Evolutionary conservation across 1,284 basidiomycete species (phyloP).

Genomic region (Apiotrichum brassicae): DNA sequence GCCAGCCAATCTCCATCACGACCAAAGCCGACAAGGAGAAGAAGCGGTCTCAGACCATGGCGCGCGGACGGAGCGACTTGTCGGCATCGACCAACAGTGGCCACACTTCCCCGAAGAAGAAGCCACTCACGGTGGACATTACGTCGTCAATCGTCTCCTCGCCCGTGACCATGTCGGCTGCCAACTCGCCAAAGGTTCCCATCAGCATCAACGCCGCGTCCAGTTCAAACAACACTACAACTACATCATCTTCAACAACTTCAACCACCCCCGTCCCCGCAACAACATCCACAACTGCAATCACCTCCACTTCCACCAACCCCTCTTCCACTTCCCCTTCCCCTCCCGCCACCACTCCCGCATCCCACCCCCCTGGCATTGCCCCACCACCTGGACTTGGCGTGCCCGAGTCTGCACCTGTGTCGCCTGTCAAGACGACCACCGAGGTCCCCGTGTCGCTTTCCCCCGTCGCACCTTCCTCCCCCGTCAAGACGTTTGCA

Average conservation of each 20-base stretch:
- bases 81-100: conserved; percentile 26
- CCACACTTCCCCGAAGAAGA: conserved; percentile 40
- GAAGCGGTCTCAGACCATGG: conserved; percentile 25
- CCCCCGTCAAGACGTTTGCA: background rate
- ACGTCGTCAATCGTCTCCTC: background rate
- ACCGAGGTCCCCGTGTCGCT: no score
- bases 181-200: background rate
- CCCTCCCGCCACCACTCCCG: conserved; percentile 11
- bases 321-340: conserved; percentile 53
- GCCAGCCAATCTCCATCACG: conserved; percentile 57
- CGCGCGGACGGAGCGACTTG: conserved; percentile 31
- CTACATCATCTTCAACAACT: no score
- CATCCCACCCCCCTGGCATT: no score
- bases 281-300: background rate
- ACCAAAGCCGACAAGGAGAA: conserved; percentile 17
- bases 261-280: conserved; percentile 51
- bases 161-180: conserved; percentile 27
- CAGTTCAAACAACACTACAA: background rate
- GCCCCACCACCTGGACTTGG: conserved; percentile 17
- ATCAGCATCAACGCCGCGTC: background rate
- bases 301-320: conserved; percentile 33
- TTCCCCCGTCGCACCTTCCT: background rate
- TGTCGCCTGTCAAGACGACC: conserved; percentile 3
- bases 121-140: conserved; percentile 13
- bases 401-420: background rate